Evolutionary conservation across 768 basidiomycete genomes (phyloP), one percentile per base, ranked within the genome.

Genomic region (Tulasnella sp.): DNA sequence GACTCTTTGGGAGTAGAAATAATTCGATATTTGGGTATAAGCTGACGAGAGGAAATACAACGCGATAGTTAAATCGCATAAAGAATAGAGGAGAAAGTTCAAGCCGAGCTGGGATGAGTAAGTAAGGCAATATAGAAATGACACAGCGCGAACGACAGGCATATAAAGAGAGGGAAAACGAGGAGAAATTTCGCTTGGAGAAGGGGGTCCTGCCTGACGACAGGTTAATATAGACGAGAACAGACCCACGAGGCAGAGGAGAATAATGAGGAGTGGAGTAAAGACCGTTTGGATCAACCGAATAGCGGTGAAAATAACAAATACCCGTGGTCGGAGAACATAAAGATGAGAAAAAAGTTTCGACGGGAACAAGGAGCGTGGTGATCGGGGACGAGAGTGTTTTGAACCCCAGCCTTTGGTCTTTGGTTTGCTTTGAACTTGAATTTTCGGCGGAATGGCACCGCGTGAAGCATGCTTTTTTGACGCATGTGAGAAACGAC

Each of bases 151-250:
- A 54, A 54, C 54, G 54, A 54, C 54, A n/a, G 9, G 54, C 54
- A n/a, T 7, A 54, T 54, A 54, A 54, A 54, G 54, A 54, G 24
- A 54, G 54, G 4, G 24, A 22, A 54, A 54, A 54, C 11, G 18
- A 20, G 12, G n/a, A 54, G 54, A 54, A 54, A 54, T 6, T 54
- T 54, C 11, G 54, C 24, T 54, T 54, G 22, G n/a, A n/a, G n/a
- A 54, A n/a, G 24, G 54, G n/a, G 3, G 24, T 54, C 54, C 54
- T 54, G 54, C n/a, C 54, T 54, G 54, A 54, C 9, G 54, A 54
- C 54, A 54, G 54, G 54, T 54, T 54, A 54, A 54, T 54, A 73
- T 73, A 75, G 75, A 75, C 42, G 48, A 44, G 31, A 75, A 75
- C 75, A 40, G 42, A 48, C 18, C 37, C 16, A 37, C 28, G 41